phyloP scores from a whole-genome alignment of 2,329 filamentous ascomycete species.

The Monosporascus sp. region DNA sequence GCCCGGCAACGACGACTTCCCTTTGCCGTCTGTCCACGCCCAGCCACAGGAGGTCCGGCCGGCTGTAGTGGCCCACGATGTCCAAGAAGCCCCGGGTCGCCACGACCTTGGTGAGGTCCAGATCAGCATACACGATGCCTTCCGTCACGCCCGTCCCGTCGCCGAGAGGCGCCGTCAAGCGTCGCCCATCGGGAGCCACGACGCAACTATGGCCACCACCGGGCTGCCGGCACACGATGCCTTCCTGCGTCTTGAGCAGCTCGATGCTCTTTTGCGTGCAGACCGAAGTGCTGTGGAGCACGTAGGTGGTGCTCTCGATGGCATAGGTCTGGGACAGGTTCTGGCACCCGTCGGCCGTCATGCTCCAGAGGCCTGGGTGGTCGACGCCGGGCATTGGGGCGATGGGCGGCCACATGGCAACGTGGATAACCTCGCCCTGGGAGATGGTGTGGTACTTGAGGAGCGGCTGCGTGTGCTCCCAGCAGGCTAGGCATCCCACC shows the following conservation, averaged over 20 bases:
- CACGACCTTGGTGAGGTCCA: slow-evolving; percentile 38
- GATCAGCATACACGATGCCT: slow-evolving; percentile 42
- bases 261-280: slow-evolving; percentile 39
- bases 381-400: slow-evolving; percentile 9
- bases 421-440: slow-evolving; percentile 41
- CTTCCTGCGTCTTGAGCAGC: slow-evolving; percentile 34
- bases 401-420: slow-evolving; percentile 42
- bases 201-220: slow-evolving; percentile 41
- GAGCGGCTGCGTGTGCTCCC: slow-evolving; percentile 47
- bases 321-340: slow-evolving; percentile 49
- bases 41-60: slow-evolving; percentile 48
- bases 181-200: slow-evolving; percentile 45
- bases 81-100: slow-evolving; percentile 39
- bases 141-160: slow-evolving; percentile 32
- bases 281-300: slow-evolving; percentile 47
- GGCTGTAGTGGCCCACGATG: slow-evolving; percentile 42
- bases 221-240: slow-evolving; percentile 32
- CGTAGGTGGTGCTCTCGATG: slow-evolving; percentile 50
- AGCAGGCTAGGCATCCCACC: slow-evolving; percentile 43
- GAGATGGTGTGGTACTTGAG: slow-evolving; percentile 41
- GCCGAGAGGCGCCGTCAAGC: slow-evolving; percentile 31
- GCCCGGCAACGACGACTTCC: slow-evolving; percentile 8
- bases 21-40: slow-evolving; percentile 24
- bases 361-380: slow-evolving; percentile 22
- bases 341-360: slow-evolving; percentile 31